Percentiles rank a stretch among this genome's conserved stretches.
These are phyloP conservation scores for Olyra latifolia DNA, from an alignment of 176 grass and related monocot species.

Conservation along the genomic window DNA sequence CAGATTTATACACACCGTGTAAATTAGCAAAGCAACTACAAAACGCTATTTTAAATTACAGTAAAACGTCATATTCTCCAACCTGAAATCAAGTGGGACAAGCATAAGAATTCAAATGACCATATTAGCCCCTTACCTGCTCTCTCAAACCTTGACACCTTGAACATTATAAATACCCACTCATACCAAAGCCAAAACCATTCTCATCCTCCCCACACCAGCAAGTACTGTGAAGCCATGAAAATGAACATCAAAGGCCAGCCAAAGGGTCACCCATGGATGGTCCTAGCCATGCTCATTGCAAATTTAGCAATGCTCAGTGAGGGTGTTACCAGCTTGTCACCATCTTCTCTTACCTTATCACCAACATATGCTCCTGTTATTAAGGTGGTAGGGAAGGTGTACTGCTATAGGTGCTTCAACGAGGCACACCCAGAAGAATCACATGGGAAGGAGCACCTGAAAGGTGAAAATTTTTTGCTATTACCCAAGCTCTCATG, in stretches of 20 bases:
- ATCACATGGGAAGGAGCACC: conserved; percentile 54
- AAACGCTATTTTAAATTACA: neutral
- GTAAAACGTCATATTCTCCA: neutral
- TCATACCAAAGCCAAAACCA: conserved; percentile 37
- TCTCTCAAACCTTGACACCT: conserved; percentile 24
- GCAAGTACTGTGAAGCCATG: conserved; percentile 11
- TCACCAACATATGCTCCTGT: conserved; percentile 36
- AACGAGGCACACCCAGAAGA: conserved; percentile 44
- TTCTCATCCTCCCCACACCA: conserved; percentile 21
- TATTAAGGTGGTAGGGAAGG: conserved; percentile 68
- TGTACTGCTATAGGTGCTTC: conserved; percentile 78
- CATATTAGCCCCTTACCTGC: conserved; percentile 22
- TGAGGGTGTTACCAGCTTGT: conserved; percentile 34
- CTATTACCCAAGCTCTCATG: neutral
- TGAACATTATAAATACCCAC: conserved; percentile 43
- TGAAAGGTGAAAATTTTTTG: conserved; percentile 48
- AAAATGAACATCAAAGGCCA: conserved; percentile 13
- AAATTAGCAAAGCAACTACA: neutral
- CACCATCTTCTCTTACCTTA: conserved; percentile 28
- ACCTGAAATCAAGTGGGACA: conserved; percentile 5
- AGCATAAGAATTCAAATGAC: neutral
- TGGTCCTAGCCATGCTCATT: conserved; percentile 34
- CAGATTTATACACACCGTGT: neutral
- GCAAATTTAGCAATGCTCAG: conserved; percentile 14
- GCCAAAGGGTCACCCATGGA: conserved; percentile 31